These are phyloP conservation scores for Durio zibethinus DNA, from an alignment of 345 rosid genomes.

Conservation along the genomic window DNA sequence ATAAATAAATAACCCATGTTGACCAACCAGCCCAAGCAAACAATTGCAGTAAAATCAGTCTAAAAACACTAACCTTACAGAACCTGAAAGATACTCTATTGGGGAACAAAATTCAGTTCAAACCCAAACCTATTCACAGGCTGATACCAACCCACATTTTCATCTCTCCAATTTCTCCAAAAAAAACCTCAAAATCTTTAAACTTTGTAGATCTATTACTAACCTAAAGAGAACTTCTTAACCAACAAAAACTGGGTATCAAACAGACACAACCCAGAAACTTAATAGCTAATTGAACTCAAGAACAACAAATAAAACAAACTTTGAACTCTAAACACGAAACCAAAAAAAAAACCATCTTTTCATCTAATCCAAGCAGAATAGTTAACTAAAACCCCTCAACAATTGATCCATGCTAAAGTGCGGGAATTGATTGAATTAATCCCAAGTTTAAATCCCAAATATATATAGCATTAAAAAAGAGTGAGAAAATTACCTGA, in stretches of 20 bases:
- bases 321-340: background rate
- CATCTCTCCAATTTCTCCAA: background rate
- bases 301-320: background rate
- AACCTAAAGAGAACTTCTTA: background rate
- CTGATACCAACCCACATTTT: background rate
- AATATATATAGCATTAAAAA: background rate
- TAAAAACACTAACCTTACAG: background rate
- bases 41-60: background rate
- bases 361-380: background rate
- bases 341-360: background rate
- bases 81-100: background rate
- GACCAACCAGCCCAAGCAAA: constrained; percentile 2
- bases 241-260: background rate
- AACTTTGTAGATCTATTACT: background rate
- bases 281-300: background rate
- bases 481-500: background rate
- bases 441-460: background rate
- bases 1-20: background rate
- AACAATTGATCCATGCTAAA: background rate
- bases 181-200: background rate
- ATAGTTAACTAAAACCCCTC: background rate
- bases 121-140: background rate
- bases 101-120: background rate
- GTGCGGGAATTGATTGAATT: background rate
- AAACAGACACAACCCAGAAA: background rate